Evolutionary conservation across 305 asterid genomes (phyloP).

Genomic region (Lippia alba): DNA sequence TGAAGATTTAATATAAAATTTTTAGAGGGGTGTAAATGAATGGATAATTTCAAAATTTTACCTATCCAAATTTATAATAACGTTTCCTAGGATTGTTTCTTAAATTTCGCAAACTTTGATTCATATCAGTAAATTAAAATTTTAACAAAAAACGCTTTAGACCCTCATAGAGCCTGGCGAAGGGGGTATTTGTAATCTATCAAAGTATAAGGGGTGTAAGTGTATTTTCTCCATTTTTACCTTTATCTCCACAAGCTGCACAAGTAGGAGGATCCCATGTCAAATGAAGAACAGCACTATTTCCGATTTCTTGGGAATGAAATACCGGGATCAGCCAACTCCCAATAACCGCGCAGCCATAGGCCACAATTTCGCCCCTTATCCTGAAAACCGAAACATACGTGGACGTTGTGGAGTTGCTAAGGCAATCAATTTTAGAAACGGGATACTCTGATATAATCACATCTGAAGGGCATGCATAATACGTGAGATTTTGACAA

Average conservation of each 20-base stretch:
- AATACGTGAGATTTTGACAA: constrained; percentile 32
- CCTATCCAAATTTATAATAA: no score
- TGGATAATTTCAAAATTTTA: no score
- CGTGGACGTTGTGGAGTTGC: constrained; percentile 28
- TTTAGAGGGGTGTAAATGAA: no score
- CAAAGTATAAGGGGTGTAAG: no score
- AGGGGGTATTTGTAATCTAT: background rate
- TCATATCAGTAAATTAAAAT: background rate
- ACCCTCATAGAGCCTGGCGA: background rate
- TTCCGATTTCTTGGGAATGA: constrained; percentile 13
- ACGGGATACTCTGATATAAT: background rate
- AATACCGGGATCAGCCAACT: constrained; percentile 30
- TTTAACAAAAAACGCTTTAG: no score
- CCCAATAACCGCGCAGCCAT: constrained; percentile 17
- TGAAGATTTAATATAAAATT: background rate
- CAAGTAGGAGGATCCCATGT: constrained; percentile 33
- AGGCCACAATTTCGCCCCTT: background rate
- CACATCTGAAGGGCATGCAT: constrained; percentile 17
- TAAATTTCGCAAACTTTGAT: background rate
- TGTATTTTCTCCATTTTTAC: no score
- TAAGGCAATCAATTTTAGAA: constrained; percentile 38
- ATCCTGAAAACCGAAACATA: constrained; percentile 13
- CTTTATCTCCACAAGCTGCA: constrained; percentile 3
- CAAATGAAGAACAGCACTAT: constrained; percentile 16
- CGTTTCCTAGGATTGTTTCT: no score